phyloP scores from a whole-genome alignment of 1,139 yeast species.

The Spathaspora sp. region DNA sequence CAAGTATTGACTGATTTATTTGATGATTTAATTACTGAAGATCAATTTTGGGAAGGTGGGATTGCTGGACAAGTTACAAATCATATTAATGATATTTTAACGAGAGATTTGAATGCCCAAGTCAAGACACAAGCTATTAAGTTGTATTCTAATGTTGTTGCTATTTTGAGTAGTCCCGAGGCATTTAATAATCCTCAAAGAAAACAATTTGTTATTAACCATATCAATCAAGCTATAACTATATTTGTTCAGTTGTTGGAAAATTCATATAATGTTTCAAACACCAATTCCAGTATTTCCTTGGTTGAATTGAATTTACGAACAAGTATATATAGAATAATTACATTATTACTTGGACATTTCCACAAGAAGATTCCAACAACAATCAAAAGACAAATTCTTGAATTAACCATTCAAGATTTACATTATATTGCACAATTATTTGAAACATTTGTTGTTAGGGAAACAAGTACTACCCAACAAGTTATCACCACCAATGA shows the following conservation, averaged over 20 bases:
- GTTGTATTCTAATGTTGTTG: constrained; percentile 52
- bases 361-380: constrained; percentile 30
- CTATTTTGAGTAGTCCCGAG: constrained; percentile 55
- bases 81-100: constrained; percentile 45
- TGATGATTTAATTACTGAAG: constrained; percentile 83
- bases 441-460: constrained; percentile 13
- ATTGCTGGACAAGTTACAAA: constrained; percentile 55
- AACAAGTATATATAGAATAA: constrained; percentile 28
- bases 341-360: constrained; percentile 29
- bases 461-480: background rate
- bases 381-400: constrained; percentile 19
- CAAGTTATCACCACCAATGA: background rate
- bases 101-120: constrained; percentile 26
- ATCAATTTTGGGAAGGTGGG: constrained; percentile 78
- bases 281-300: constrained; percentile 6
- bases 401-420: constrained; percentile 21
- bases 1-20: constrained; percentile 74
- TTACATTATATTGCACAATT: constrained; percentile 18
- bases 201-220: constrained; percentile 29
- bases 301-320: constrained; percentile 23
- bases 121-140: constrained; percentile 51
- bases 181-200: constrained; percentile 37
- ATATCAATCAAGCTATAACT: constrained; percentile 21
- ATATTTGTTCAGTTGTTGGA: constrained; percentile 21
- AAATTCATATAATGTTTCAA: constrained; percentile 19